Conservation (phyloP, 1,284 basidiomycete species). For the Ustilago cynodontis region DNA sequence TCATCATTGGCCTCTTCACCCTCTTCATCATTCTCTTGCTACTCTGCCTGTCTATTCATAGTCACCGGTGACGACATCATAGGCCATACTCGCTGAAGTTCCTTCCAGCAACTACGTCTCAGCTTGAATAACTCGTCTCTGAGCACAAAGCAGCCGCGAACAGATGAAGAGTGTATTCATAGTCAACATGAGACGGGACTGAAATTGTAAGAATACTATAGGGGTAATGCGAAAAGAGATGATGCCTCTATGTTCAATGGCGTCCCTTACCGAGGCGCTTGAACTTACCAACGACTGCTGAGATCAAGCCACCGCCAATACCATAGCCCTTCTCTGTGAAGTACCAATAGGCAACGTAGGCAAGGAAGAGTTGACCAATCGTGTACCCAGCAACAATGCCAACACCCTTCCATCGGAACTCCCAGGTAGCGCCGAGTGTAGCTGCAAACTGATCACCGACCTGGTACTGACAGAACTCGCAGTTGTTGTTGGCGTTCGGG, state of each 20-base stretch:
- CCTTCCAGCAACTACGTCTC: too few relatives aligned
- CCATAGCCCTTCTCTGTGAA: slow-evolving; percentile 53
- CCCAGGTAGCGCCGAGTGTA: slow-evolving; percentile 46
- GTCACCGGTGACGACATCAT: too few relatives aligned
- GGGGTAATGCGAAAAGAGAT: too few relatives aligned
- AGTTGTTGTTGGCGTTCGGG: slow-evolving; percentile 29
- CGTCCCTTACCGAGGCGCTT: slow-evolving; percentile 28
- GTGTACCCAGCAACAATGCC: slow-evolving; percentile 55
- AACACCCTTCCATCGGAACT: slow-evolving; percentile 55
- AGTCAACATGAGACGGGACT: too few relatives aligned
- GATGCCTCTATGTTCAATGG: slow-evolving; percentile 12
- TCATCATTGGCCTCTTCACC: too few relatives aligned
- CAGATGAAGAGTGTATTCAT: too few relatives aligned
- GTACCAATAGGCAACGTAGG: slow-evolving; percentile 54
- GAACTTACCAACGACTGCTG: slow-evolving; percentile 15
- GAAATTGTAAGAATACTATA: too few relatives aligned
- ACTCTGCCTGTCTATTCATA: too few relatives aligned
- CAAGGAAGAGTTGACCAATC: slow-evolving; percentile 42
- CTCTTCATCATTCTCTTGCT: too few relatives aligned
- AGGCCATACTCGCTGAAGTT: too few relatives aligned
- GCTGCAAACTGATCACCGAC: slow-evolving; percentile 53
- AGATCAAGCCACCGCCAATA: slow-evolving; percentile 32
- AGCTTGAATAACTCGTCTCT: too few relatives aligned
- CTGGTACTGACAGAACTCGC: slow-evolving; percentile 54
- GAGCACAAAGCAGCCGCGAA: too few relatives aligned